A percentile compares a stretch with the other conserved stretches of the same genome.
Conservation (phyloP, 2,329 filamentous ascomycete species). For the Claviceps paspali region DNA sequence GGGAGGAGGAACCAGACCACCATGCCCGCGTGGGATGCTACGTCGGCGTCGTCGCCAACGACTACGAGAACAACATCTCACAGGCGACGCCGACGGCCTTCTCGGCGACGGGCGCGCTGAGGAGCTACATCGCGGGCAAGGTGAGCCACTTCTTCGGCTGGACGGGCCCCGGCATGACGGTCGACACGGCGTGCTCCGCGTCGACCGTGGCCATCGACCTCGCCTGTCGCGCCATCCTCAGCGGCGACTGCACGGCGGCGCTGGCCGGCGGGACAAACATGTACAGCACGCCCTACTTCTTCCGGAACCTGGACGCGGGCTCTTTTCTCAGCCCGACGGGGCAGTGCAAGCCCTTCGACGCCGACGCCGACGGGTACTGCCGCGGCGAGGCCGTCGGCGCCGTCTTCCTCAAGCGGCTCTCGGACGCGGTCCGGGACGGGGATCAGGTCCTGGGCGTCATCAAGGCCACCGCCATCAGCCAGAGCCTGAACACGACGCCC, state of each 20-base stretch:
- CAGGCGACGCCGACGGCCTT: no score
- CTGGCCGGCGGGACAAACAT: conserved; percentile 18
- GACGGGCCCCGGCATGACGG: conserved; percentile 11
- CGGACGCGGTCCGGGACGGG: conserved; percentile 29
- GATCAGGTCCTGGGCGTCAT: conserved; percentile 28
- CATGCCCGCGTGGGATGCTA: no score
- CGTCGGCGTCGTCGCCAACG: no score
- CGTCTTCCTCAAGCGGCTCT: conserved; percentile 30
- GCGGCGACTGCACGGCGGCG: conserved; percentile 13
- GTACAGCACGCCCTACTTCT: conserved; percentile 14
- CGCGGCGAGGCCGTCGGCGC: conserved; percentile 32
- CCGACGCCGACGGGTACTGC: conserved; percentile 32
- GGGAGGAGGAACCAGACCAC: no score
- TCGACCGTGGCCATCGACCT: conserved; percentile 20
- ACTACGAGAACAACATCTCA: no score
- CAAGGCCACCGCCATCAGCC: conserved; percentile 20
- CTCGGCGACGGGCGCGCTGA: conserved; percentile 7
- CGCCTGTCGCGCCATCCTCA: conserved; percentile 16
- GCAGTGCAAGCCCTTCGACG: conserved; percentile 23
- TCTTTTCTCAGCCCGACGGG: conserved; percentile 21
- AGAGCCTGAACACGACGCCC: conserved; percentile 26
- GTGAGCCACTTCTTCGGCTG: no score
- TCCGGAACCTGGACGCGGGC: conserved; percentile 16
- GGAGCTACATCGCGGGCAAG: not conserved
- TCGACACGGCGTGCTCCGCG: conserved; percentile 25